Evolutionary conservation across 208 protist species (phyloP).

Genomic region (Phytomonas serpens): DNA sequence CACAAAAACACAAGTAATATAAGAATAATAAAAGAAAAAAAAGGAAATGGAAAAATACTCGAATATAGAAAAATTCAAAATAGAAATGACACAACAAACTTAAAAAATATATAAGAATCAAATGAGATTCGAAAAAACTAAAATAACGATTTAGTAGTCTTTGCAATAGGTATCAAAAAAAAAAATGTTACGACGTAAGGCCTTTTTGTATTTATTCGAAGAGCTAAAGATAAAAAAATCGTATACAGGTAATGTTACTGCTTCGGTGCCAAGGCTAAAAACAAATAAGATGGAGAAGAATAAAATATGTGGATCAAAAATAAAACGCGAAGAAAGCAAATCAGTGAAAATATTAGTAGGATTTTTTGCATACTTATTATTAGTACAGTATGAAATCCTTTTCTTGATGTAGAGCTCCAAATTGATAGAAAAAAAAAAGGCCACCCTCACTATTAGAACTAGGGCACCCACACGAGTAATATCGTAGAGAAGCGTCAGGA

Average conservation of each 20-base stretch:
- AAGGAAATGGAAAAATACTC: not conserved
- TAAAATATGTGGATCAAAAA: not conserved
- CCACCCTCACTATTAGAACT: not conserved
- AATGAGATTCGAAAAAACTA: slow-evolving; percentile 7
- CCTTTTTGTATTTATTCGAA: not conserved
- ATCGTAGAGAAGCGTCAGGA: not conserved
- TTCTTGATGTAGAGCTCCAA: not conserved
- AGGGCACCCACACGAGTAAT: not conserved
- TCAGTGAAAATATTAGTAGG: not conserved
- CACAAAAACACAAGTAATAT: slow-evolving; percentile 3
- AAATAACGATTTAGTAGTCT: slow-evolving; percentile 8
- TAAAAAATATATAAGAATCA: not conserved
- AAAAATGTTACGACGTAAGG: not conserved
- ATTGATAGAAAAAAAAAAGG: not conserved
- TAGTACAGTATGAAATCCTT: not conserved
- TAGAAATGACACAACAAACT: slow-evolving; percentile 15
- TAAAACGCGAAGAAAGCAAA: not conserved
- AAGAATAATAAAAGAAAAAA: slow-evolving; percentile 9
- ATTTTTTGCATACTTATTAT: not conserved
- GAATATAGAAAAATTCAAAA: not conserved
- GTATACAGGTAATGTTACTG: not conserved
- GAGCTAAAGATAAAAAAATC: not conserved
- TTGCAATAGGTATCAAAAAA: not conserved
- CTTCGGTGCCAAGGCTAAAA: not conserved
- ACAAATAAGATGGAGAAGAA: not conserved